phyloP scores from a whole-genome alignment of 192 early-diverging fungal species.

The Entomortierella chlamydospora region DNA sequence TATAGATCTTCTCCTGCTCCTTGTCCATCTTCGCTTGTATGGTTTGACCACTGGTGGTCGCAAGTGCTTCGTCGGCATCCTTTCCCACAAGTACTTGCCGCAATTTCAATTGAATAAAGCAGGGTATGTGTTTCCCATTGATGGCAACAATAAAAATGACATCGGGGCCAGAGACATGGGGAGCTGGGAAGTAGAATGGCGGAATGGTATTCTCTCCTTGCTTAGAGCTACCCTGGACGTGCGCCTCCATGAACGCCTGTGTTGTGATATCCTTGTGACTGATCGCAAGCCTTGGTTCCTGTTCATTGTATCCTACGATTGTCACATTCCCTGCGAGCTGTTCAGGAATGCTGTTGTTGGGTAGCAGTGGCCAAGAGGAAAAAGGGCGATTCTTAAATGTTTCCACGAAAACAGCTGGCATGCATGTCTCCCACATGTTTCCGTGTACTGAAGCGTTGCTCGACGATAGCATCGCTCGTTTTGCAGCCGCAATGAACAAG shows the following conservation, averaged over 20 bases:
- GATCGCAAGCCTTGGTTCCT: background rate
- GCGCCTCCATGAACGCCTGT: background rate
- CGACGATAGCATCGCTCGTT: background rate
- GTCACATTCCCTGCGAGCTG: background rate
- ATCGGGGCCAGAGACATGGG: background rate
- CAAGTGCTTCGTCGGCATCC: background rate
- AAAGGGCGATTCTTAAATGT: background rate
- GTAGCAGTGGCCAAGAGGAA: background rate
- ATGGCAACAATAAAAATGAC: background rate
- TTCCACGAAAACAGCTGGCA: background rate
- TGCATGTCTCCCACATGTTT: background rate
- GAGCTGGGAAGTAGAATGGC: background rate
- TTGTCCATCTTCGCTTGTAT: too few relatives aligned
- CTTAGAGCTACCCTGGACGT: background rate
- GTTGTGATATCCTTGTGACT: background rate
- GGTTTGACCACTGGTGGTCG: background rate
- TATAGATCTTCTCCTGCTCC: too few relatives aligned
- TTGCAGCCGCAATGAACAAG: background rate
- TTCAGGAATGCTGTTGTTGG: background rate
- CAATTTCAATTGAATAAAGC: background rate
- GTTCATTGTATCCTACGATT: background rate
- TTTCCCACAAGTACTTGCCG: background rate
- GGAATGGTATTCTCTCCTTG: background rate
- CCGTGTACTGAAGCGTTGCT: background rate
- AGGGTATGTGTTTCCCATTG: too few relatives aligned